These are phyloP conservation scores for Mimosa pudica DNA, from an alignment of 306 rosid genomes.

Conservation along the genomic window DNA sequence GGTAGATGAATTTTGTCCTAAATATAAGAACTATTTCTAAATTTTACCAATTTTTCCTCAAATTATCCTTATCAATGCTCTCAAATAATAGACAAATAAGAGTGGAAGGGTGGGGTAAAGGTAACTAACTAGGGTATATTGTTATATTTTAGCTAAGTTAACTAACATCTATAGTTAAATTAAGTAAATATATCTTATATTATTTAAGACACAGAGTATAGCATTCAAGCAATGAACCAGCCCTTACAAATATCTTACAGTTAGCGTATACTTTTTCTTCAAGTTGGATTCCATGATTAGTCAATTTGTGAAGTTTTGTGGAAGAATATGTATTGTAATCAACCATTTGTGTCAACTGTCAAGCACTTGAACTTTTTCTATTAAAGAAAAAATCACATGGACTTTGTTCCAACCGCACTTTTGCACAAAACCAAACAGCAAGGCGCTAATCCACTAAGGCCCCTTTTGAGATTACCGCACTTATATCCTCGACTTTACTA, in stretches of 20 bases:
- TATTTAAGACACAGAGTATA: too few species aligned
- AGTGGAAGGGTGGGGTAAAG: too few species aligned
- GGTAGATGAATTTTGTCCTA: too few species aligned
- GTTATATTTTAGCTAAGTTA: too few species aligned
- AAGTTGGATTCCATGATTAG: neutral
- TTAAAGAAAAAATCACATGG: neutral
- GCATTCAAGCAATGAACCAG: slow-evolving; percentile 13
- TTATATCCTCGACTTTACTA: neutral
- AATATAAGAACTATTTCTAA: too few species aligned
- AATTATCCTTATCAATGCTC: too few species aligned
- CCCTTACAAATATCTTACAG: neutral
- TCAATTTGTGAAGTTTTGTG: neutral
- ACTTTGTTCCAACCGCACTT: neutral
- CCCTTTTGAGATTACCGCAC: neutral
- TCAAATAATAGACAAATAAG: too few species aligned
- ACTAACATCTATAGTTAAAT: too few species aligned
- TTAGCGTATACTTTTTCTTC: neutral
- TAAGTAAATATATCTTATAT: too few species aligned
- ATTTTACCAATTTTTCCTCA: too few species aligned
- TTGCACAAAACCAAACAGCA: neutral
- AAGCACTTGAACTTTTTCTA: too few species aligned
- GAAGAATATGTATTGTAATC: neutral
- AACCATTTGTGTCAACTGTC: neutral
- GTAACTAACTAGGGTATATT: too few species aligned
- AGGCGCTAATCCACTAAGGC: neutral